These are phyloP conservation scores for Termitomyces sp. DNA, from an alignment of 768 basidiomycete genomes.

Conservation along the genomic window DNA sequence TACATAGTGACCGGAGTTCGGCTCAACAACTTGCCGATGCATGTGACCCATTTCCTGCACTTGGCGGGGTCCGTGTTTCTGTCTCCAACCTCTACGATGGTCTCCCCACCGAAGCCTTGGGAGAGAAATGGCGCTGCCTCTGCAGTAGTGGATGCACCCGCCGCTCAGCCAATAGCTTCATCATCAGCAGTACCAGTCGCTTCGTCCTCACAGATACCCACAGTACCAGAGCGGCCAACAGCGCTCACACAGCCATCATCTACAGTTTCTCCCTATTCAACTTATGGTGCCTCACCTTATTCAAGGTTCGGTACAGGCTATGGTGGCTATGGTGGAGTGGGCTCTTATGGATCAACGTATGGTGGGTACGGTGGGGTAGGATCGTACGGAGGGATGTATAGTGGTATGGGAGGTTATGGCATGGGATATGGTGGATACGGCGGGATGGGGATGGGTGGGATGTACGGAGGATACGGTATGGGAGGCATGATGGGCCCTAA, in stretches of 20 bases:
- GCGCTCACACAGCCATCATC: constrained; percentile 42
- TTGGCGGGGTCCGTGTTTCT: not conserved
- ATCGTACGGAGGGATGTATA: constrained; percentile 24
- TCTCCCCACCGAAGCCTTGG: constrained; percentile 90
- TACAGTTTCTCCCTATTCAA: constrained; percentile 43
- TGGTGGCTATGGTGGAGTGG: constrained; percentile 30
- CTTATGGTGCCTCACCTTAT: constrained; percentile 41
- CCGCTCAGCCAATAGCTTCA: constrained; percentile 27
- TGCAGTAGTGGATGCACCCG: constrained; percentile 24
- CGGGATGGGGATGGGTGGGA: constrained; percentile 33
- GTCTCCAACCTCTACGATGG: constrained; percentile 44
- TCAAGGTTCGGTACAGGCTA: constrained; percentile 38
- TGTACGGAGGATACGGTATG: constrained; percentile 30
- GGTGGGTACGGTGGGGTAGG: constrained; percentile 17
- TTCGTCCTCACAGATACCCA: constrained; percentile 25
- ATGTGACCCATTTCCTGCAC: constrained; percentile 1
- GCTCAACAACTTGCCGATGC: not conserved
- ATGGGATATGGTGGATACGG: constrained; percentile 22
- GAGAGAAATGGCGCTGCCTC: constrained; percentile 56
- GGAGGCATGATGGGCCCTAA: constrained; percentile 44
- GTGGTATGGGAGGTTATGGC: constrained; percentile 38
- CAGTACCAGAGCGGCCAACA: constrained; percentile 65
- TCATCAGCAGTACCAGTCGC: constrained; percentile 23
- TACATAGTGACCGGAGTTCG: constrained; percentile 4
- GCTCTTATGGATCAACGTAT: constrained; percentile 28